These are phyloP conservation scores for Spathaspora arborariae DNA, from an alignment of 805 yeast species.

Conservation along the genomic window DNA sequence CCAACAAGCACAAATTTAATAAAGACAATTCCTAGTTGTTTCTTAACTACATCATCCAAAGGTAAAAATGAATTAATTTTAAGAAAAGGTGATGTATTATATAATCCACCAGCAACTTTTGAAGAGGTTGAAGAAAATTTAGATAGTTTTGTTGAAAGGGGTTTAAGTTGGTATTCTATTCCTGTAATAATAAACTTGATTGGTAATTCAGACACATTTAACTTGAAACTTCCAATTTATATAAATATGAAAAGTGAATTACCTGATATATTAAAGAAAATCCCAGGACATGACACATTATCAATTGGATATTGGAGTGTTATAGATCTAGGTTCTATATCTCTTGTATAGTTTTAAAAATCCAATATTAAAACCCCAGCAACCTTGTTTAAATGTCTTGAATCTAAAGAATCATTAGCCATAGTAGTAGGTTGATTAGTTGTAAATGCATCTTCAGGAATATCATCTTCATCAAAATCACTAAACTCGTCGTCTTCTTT, in stretches of 20 bases:
- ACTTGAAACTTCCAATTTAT: slow-evolving; percentile 26
- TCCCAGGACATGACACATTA: not conserved
- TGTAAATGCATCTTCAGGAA: slow-evolving; percentile 16
- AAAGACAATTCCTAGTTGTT: slow-evolving; percentile 33
- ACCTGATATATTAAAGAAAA: not conserved
- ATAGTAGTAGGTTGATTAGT: slow-evolving; percentile 10
- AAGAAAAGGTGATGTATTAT: slow-evolving; percentile 9
- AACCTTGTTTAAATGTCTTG: slow-evolving; percentile 50
- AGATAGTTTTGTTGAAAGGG: slow-evolving; percentile 18
- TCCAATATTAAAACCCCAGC: slow-evolving; percentile 58
- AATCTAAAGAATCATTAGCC: slow-evolving; percentile 40
- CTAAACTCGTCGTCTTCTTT: slow-evolving; percentile 12
- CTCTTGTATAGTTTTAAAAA: slow-evolving; percentile 28
- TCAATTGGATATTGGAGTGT: slow-evolving; percentile 14
- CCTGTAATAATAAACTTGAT: slow-evolving; percentile 22
- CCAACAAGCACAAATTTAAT: slow-evolving; percentile 18
- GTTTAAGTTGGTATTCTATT: slow-evolving; percentile 33
- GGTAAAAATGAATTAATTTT: slow-evolving; percentile 27
- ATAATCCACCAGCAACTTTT: slow-evolving; percentile 8
- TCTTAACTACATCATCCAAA: slow-evolving; percentile 26
- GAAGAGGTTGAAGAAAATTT: slow-evolving; percentile 12
- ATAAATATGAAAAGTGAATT: slow-evolving; percentile 20
- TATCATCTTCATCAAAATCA: slow-evolving; percentile 15
- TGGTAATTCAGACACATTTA: not conserved
- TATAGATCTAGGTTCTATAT: slow-evolving; percentile 8